Percentiles rank a stretch among this genome's conserved stretches.
phyloP scores from a whole-genome alignment of 2,329 filamentous ascomycete species.

The Phyllosticta citribraziliensis region DNA sequence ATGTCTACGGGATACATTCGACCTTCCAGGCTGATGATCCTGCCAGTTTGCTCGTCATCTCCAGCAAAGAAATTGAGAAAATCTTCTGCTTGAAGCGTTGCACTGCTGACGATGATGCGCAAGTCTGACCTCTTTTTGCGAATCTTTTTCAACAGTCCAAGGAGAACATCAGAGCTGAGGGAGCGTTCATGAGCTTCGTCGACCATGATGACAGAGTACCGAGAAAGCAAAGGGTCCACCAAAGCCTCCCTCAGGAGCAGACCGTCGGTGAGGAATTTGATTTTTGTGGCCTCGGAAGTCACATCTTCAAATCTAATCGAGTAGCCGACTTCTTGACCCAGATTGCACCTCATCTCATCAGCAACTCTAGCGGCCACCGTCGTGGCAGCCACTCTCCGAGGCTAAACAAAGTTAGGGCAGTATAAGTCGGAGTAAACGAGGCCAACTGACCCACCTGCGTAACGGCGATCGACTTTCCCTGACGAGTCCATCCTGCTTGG shows the following conservation, averaged over 20 bases:
- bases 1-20: slow-evolving; percentile 82
- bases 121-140: slow-evolving; percentile 68
- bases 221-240: slow-evolving; percentile 79
- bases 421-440: background rate
- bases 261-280: slow-evolving; percentile 95
- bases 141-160: slow-evolving; percentile 89
- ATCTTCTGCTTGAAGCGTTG: slow-evolving; percentile 80
- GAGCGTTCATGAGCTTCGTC: slow-evolving; percentile 95
- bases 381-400: slow-evolving; percentile 79
- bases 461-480: slow-evolving; percentile 74
- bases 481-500: slow-evolving; percentile 75
- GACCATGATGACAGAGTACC: slow-evolving; percentile 95
- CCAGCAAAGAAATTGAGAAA: slow-evolving; percentile 70
- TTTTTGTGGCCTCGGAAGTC: slow-evolving; percentile 71
- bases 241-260: slow-evolving; percentile 84
- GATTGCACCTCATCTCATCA: slow-evolving; percentile 73
- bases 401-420: slow-evolving; percentile 40
- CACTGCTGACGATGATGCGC: slow-evolving; percentile 83
- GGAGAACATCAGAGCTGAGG: slow-evolving; percentile 80
- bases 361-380: slow-evolving; percentile 83
- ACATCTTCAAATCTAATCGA: slow-evolving; percentile 88
- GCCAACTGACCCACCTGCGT: slow-evolving; percentile 62
- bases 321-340: slow-evolving; percentile 81
- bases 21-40: slow-evolving; percentile 77
- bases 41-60: slow-evolving; percentile 28